Conservation (phyloP, 495 filamentous ascomycete genomes). For the Usnea hakonensis region DNA sequence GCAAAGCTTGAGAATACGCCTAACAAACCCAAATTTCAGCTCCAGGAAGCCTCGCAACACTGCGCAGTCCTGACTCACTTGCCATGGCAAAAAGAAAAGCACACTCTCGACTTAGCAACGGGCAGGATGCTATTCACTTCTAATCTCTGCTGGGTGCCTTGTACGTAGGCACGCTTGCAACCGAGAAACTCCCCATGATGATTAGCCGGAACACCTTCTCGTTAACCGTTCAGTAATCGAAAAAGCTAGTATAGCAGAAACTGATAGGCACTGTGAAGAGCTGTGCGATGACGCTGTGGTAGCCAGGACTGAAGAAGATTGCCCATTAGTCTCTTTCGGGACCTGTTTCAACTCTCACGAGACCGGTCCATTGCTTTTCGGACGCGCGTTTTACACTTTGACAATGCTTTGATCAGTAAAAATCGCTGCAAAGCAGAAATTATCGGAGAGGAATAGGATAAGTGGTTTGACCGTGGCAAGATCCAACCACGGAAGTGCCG, state of each 20-base stretch:
- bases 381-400: background rate
- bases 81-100: slow-evolving; percentile 17
- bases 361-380: too few species aligned
- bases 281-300: slow-evolving; percentile 41
- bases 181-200: slow-evolving; percentile 35
- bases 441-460: slow-evolving; percentile 37
- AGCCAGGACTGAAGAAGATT: slow-evolving; percentile 44
- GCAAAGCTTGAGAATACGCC: slow-evolving; percentile 20
- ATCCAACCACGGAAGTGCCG: slow-evolving; percentile 20
- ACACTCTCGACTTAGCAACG: slow-evolving; percentile 5
- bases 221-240: too few species aligned
- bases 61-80: background rate
- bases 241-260: too few species aligned
- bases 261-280: slow-evolving; percentile 44
- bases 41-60: background rate
- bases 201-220: slow-evolving; percentile 36
- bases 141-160: slow-evolving; percentile 24
- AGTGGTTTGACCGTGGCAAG: slow-evolving; percentile 27
- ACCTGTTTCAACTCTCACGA: background rate
- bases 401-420: background rate
- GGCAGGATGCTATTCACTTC: slow-evolving; percentile 12
- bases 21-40: background rate
- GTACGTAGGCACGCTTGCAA: slow-evolving; percentile 35
- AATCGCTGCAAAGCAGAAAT: background rate
- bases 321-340: slow-evolving; percentile 19